A percentile compares a stretch with the other conserved stretches of the same genome.
These are phyloP conservation scores for Fusarium praegraminearum DNA, from an alignment of 2,329 filamentous ascomycete species.

Conservation along the genomic window DNA sequence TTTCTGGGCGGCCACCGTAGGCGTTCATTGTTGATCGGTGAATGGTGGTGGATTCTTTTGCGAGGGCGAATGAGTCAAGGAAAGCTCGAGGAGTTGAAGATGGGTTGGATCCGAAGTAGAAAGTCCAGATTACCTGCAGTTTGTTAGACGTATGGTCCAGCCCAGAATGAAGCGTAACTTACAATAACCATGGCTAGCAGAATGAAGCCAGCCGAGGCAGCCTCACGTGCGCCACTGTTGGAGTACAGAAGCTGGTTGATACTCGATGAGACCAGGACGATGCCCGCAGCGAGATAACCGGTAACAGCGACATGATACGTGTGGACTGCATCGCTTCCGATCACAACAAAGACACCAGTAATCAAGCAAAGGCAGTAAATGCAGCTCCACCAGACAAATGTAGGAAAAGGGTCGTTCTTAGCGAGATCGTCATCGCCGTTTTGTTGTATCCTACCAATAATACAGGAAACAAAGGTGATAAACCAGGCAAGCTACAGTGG, in stretches of 20 bases:
- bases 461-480: constrained; percentile 88
- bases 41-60: constrained; percentile 82
- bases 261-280: constrained; percentile 86
- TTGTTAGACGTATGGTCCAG: constrained; percentile 22
- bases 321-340: constrained; percentile 85
- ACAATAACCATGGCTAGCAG: constrained; percentile 93
- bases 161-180: constrained; percentile 55
- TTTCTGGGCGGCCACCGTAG: constrained; percentile 84
- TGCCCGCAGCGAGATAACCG: constrained; percentile 83
- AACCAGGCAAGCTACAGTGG: constrained; percentile 85
- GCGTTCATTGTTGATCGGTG: constrained; percentile 79
- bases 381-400: constrained; percentile 92
- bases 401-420: constrained; percentile 69
- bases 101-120: constrained; percentile 96
- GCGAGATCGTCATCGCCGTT: constrained; percentile 51
- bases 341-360: constrained; percentile 80
- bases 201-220: constrained; percentile 92
- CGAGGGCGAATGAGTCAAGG: constrained; percentile 93
- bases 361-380: constrained; percentile 89
- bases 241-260: constrained; percentile 90
- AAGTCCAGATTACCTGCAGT: constrained; percentile 91
- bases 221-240: constrained; percentile 78
- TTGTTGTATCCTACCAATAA: constrained; percentile 73
- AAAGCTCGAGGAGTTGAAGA: constrained; percentile 88
- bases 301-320: constrained; percentile 94